phyloP scores from a whole-genome alignment of 495 filamentous ascomycete species.

The Diplogelasinospora grovesii region DNA sequence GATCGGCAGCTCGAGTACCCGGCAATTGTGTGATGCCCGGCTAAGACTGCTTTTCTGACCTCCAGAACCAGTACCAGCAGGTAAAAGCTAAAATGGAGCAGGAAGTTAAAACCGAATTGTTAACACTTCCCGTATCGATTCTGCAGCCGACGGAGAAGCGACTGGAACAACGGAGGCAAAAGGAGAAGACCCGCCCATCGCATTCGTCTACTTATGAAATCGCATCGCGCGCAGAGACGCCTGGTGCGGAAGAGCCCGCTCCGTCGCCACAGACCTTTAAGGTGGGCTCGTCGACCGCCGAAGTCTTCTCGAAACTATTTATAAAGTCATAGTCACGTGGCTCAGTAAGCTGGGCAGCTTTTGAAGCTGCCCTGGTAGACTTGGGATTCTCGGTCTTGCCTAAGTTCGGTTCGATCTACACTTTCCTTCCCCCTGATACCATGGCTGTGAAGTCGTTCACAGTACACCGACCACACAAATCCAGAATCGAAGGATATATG shows the following conservation, averaged over 20 bases:
- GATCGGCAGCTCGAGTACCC: too few species aligned
- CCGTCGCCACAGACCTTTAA: constrained; percentile 10
- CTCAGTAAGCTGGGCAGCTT: constrained; percentile 28
- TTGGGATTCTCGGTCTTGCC: constrained; percentile 25
- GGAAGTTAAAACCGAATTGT: constrained; percentile 1
- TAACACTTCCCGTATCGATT: not conserved
- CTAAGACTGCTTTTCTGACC: constrained; percentile 22
- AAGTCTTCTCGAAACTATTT: constrained; percentile 28
- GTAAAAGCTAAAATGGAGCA: constrained; percentile 10
- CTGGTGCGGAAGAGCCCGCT: constrained; percentile 1
- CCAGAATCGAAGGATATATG: constrained; percentile 18
- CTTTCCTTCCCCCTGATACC: constrained; percentile 16
- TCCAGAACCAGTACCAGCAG: constrained; percentile 15
- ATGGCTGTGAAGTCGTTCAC: constrained; percentile 13
- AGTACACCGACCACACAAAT: constrained; percentile 21
- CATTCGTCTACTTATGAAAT: constrained; percentile 25
- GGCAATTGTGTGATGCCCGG: too few species aligned
- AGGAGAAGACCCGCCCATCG: constrained; percentile 31
- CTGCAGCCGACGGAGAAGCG: constrained; percentile 6
- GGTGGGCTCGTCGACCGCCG: constrained; percentile 21
- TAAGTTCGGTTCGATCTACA: constrained; percentile 22
- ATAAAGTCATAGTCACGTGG: constrained; percentile 17
- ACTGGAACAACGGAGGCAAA: constrained; percentile 23
- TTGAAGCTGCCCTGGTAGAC: constrained; percentile 29
- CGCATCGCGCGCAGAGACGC: not conserved